These are phyloP conservation scores for Amniculicola lignicola DNA, from an alignment of 495 filamentous ascomycete species.

Conservation along the genomic window DNA sequence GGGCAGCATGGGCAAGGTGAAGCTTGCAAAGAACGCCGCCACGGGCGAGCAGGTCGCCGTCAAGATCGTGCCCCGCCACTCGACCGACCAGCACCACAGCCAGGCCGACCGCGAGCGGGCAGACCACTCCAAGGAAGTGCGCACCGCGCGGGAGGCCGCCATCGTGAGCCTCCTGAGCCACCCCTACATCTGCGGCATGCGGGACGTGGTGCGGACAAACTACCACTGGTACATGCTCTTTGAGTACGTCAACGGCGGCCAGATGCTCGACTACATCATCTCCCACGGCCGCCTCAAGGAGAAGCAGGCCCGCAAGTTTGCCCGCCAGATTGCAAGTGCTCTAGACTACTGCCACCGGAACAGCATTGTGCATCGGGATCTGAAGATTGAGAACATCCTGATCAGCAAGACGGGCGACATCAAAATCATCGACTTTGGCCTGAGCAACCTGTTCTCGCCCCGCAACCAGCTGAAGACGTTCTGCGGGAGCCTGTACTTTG, in stretches of 20 bases:
- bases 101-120: conserved; percentile 78
- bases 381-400: conserved; percentile 99
- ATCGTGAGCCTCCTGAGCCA: conserved; percentile 94
- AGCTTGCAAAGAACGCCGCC: conserved; percentile 75
- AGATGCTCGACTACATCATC: conserved; percentile 99
- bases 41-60: conserved; percentile 86
- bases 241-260: conserved; percentile 97
- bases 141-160: conserved; percentile 92
- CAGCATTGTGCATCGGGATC: conserved; percentile 94
- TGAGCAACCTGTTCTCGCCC: conserved; percentile 95
- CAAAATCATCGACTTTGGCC: conserved; percentile 98
- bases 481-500: conserved; percentile 97
- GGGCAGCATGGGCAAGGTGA: conserved; percentile 99
- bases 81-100: conserved; percentile 78
- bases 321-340: conserved; percentile 95
- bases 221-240: conserved; percentile 99
- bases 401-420: conserved; percentile 99
- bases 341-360: conserved; percentile 98
- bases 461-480: conserved; percentile 88
- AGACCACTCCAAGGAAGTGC: conserved; percentile 93
- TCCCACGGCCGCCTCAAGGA: conserved; percentile 96
- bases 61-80: conserved; percentile 93
- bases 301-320: conserved; percentile 97
- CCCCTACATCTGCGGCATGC: conserved; percentile 94
- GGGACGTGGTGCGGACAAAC: conserved; percentile 89